Conservation (phyloP, 306 rosid species). For the apple (Malus domestica) region DNA sequence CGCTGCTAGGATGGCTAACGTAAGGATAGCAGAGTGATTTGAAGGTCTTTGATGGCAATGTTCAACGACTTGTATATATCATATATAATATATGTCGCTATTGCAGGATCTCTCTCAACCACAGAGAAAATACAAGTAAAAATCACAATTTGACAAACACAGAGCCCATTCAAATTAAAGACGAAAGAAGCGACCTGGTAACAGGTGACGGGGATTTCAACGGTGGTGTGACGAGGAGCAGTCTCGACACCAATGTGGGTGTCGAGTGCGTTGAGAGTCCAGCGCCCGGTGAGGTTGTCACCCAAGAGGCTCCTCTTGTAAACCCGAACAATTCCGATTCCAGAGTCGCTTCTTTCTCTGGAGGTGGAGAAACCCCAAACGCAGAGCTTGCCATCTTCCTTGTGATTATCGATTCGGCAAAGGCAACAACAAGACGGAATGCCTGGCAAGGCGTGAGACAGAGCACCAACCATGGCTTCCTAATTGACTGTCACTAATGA, state of each 20-base stretch:
- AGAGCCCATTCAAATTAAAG: neutral
- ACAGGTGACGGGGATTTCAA: constrained; percentile 79
- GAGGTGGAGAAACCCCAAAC: constrained; percentile 15
- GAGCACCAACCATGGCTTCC: constrained; percentile 48
- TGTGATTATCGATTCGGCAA: constrained; percentile 24
- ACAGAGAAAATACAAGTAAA: neutral
- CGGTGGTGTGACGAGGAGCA: constrained; percentile 22
- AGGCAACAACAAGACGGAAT: constrained; percentile 32
- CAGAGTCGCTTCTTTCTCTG: constrained; percentile 19
- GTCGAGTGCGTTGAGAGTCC: constrained; percentile 53
- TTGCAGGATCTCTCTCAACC: neutral
- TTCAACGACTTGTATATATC: neutral
- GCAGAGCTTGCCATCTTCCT: constrained; percentile 13
- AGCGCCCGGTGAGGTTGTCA: constrained; percentile 26
- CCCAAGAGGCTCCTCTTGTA: neutral
- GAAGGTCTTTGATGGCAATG: neutral
- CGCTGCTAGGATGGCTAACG: neutral
- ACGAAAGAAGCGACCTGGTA: constrained; percentile 49
- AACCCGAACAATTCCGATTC: constrained; percentile 27
- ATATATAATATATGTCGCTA: neutral
- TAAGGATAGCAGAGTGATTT: neutral
- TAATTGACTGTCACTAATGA: neutral
- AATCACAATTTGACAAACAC: neutral
- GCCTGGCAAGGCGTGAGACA: constrained; percentile 38
- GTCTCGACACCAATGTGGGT: constrained; percentile 36